Percentiles rank a stretch among this genome's conserved stretches.
Conservation (phyloP, 2,329 filamentous ascomycete species). For the Xylariomycetidae sp. region DNA sequence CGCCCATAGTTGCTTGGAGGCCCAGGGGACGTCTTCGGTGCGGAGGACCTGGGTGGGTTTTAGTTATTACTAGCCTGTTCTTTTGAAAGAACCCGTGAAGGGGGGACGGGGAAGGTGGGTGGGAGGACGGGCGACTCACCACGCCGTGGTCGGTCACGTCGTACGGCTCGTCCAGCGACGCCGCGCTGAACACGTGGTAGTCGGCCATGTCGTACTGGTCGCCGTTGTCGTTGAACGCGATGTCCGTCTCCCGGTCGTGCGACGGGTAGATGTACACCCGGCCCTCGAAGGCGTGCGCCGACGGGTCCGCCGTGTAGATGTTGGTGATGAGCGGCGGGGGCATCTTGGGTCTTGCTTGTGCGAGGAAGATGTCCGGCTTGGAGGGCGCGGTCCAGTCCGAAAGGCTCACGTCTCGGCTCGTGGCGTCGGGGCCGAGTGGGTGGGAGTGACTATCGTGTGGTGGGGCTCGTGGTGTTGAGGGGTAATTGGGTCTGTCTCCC, state of each 20-base stretch:
- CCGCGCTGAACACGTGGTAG: constrained; percentile 68
- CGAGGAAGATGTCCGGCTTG: not conserved
- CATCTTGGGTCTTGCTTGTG: constrained; percentile 26
- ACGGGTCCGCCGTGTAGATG: constrained; percentile 74
- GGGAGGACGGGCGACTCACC: constrained; percentile 2
- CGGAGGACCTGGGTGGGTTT: constrained; percentile 42
- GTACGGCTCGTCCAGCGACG: constrained; percentile 45
- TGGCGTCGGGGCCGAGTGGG: not conserved
- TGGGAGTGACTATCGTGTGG: constrained; percentile 14
- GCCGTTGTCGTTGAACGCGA: constrained; percentile 74
- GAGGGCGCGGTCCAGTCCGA: constrained; percentile 3
- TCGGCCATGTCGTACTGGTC: constrained; percentile 82
- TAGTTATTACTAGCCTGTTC: too few species aligned
- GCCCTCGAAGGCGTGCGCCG: constrained; percentile 71
- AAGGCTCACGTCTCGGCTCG: not conserved
- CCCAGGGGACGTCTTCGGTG: constrained; percentile 66
- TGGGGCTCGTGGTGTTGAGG: constrained; percentile 21
- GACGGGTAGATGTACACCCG: constrained; percentile 76
- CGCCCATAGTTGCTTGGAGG: constrained; percentile 73
- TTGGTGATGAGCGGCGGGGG: constrained; percentile 63
- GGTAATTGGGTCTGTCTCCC: too few species aligned
- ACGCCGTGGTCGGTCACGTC: constrained; percentile 68
- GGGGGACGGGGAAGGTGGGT: not conserved
- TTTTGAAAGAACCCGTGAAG: too few species aligned
- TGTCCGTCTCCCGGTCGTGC: constrained; percentile 70